These are phyloP conservation scores for Macrotyloma uniflorum DNA, from an alignment of 306 rosid species.

Conservation along the genomic window DNA sequence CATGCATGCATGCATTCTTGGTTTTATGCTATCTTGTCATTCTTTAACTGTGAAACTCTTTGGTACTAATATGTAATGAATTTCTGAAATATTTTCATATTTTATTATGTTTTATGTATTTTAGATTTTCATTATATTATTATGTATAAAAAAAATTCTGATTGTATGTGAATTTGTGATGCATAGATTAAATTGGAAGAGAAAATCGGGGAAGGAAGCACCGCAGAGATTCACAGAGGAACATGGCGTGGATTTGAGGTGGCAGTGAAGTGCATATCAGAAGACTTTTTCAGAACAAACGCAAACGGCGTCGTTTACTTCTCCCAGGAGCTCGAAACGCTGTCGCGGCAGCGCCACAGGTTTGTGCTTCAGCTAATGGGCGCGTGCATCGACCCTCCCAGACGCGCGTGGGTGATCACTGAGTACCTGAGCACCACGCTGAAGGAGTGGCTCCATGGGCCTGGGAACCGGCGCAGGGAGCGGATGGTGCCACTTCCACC, in stretches of 20 bases:
- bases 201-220: slow-evolving; percentile 67
- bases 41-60: too few species aligned
- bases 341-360: slow-evolving; percentile 61
- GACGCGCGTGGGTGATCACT: slow-evolving; percentile 64
- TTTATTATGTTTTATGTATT: too few species aligned
- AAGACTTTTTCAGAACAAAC: slow-evolving; percentile 56
- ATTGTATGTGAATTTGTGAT: neutral
- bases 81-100: too few species aligned
- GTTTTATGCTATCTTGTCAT: too few species aligned
- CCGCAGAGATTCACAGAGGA: slow-evolving; percentile 63
- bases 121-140: too few species aligned
- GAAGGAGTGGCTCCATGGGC: slow-evolving; percentile 73
- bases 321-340: slow-evolving; percentile 62
- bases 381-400: slow-evolving; percentile 70
- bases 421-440: slow-evolving; percentile 53
- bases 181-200: slow-evolving; percentile 55
- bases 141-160: too few species aligned
- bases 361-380: slow-evolving; percentile 72
- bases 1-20: too few species aligned
- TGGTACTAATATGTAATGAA: too few species aligned
- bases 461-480: slow-evolving; percentile 45
- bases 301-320: slow-evolving; percentile 54
- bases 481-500: slow-evolving; percentile 51
- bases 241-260: slow-evolving; percentile 74
- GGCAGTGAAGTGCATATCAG: slow-evolving; percentile 68